A percentile compares a stretch with the other conserved stretches of the same genome.
These are phyloP conservation scores for Rubia yunnanensis DNA, from an alignment of 257 asterid species.

Conservation along the genomic window DNA sequence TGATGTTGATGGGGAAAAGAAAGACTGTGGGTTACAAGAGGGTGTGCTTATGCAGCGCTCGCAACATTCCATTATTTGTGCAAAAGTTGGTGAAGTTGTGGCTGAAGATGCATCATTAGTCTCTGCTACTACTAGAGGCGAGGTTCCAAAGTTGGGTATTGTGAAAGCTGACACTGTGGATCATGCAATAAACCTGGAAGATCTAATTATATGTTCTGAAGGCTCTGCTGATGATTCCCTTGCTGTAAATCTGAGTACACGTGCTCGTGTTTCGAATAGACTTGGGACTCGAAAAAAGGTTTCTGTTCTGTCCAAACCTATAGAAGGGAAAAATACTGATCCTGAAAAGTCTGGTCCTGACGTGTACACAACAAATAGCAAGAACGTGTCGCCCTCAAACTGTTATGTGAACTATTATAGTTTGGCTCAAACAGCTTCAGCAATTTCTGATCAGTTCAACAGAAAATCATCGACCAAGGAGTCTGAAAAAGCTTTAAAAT, in stretches of 20 bases:
- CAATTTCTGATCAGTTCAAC: conserved; percentile 40
- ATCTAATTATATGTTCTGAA: conserved; percentile 52
- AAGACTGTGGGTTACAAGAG: conserved; percentile 27
- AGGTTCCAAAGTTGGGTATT: conserved; percentile 5
- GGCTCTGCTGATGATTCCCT: conserved; percentile 70
- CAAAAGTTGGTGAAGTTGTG: conserved; percentile 27
- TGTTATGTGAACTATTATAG: conserved; percentile 56
- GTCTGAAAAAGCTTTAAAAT: conserved; percentile 33
- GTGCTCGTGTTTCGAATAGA: conserved; percentile 28
- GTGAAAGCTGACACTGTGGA: conserved; percentile 32
- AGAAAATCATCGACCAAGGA: conserved; percentile 42
- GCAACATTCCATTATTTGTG: conserved; percentile 19
- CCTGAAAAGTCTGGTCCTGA: conserved; percentile 19
- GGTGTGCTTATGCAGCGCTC: conserved; percentile 10
- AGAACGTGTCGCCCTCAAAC: conserved; percentile 21
- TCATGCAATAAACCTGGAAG: conserved; percentile 33
- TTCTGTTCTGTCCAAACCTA: conserved; percentile 14
- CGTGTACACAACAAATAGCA: conserved; percentile 13
- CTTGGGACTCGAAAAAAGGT: conserved; percentile 26
- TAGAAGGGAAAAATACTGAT: conserved; percentile 22
- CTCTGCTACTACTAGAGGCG: conserved; percentile 33
- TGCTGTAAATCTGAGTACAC: conserved; percentile 28
- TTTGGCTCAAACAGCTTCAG: conserved; percentile 63
- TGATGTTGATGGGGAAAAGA: conserved; percentile 38
- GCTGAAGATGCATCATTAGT: conserved; percentile 23